Evolutionary conservation across 2,329 filamentous ascomycete genomes (phyloP).

Genomic region (Blumeriella jaapii): DNA sequence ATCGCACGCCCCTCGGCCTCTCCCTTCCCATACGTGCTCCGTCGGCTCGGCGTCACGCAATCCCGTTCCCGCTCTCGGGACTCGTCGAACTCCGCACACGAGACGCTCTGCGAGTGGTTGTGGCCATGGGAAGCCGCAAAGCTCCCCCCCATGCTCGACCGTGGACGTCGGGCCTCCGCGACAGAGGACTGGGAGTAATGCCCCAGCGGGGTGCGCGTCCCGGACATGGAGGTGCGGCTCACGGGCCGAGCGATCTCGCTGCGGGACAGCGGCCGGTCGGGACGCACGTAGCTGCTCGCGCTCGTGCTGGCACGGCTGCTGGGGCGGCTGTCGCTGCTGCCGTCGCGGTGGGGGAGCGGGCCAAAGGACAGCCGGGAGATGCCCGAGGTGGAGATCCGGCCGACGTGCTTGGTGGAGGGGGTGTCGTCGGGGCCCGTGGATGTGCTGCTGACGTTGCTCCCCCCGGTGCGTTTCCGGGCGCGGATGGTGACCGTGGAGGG

Average conservation of each 20-base stretch:
- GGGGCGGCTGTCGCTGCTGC: conserved; percentile 19
- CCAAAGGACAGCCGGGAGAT: conserved; percentile 54
- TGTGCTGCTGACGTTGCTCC: conserved; percentile 29
- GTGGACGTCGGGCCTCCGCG: conserved; percentile 24
- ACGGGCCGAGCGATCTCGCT: conserved; percentile 23
- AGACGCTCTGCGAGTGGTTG: conserved; percentile 27
- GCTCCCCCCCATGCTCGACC: conserved; percentile 25
- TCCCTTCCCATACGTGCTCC: conserved; percentile 32
- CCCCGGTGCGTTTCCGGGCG: conserved; percentile 55
- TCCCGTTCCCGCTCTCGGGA: conserved; percentile 19
- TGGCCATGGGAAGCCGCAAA: conserved; percentile 23
- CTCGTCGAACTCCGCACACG: conserved; percentile 24
- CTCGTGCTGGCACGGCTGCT: conserved; percentile 24
- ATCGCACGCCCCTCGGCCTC: conserved; percentile 35
- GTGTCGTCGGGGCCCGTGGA: conserved; percentile 22
- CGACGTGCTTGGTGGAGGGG: conserved; percentile 38
- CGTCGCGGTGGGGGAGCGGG: conserved; percentile 41
- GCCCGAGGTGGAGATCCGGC: conserved; percentile 49
- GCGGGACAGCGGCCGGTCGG: conserved; percentile 24
- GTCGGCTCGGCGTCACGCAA: conserved; percentile 34
- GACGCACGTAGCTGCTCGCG: conserved; percentile 19
- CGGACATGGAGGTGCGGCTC: conserved; percentile 25
- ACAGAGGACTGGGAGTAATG: conserved; percentile 25
- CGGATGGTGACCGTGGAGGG: conserved; percentile 53
- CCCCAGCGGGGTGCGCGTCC: conserved; percentile 26